Conservation (phyloP, 306 rosid genomes). For the Sicyos baderoa region DNA sequence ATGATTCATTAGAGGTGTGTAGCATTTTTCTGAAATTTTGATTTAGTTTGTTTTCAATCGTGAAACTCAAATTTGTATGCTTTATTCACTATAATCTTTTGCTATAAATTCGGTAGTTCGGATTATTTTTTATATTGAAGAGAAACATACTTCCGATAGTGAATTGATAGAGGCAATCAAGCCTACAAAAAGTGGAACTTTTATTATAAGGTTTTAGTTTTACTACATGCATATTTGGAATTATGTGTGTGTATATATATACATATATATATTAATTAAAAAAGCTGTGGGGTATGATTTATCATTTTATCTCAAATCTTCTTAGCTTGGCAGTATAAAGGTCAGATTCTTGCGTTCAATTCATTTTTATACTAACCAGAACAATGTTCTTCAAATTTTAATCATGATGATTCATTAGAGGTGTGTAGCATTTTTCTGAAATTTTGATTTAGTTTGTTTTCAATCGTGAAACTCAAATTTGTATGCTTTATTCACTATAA, state of each 20-base stretch:
- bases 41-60: conserved; percentile 2
- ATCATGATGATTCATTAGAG: not conserved
- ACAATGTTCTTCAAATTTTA: conserved; percentile 1
- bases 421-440: not conserved
- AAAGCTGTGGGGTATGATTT: conserved; percentile 88
- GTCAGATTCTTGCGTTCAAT: not conserved
- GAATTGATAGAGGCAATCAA: no score
- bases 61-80: not conserved
- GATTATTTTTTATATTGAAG: not conserved
- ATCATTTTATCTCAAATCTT: conserved; percentile 12
- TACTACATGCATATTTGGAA: not conserved
- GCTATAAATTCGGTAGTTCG: not conserved
- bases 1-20: not conserved
- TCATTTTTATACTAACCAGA: not conserved
- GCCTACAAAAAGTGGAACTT: not conserved
- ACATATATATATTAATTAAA: no score
- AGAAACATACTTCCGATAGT: not conserved
- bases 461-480: not conserved
- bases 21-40: conserved; percentile 5
- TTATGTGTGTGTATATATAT: no score
- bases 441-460: conserved; percentile 9
- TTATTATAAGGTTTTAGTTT: not conserved
- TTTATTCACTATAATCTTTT: not conserved
- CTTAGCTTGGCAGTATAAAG: not conserved
- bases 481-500: not conserved